Base-by-base conservation (phyloP, 2,329 filamentous ascomycete species). In the Aspergillus alliaceus region DNA sequence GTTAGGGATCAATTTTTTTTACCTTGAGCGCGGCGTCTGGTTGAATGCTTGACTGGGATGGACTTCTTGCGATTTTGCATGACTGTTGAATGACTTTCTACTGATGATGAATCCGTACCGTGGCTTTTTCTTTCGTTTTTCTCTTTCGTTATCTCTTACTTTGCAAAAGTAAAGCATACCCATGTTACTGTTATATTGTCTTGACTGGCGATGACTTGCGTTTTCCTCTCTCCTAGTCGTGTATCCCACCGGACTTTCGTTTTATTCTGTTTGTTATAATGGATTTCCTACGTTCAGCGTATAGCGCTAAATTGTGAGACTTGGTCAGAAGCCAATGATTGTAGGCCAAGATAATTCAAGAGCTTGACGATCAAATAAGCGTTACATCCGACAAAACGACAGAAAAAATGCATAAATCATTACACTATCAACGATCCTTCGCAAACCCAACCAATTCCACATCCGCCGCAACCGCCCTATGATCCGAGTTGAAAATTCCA, bases 1-100 rank as follows among this genome's bases (percentile, higher is more conserved):
- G 39, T 29, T 37, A 44, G 29, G 42, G 52, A 47, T 44, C 27
- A 27, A 50, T 48, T 51, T n/a, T 25, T 39, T 31, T 55, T 49
- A 51, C 34, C 32, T 51, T 56, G 20, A 56, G 54, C 54, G 54
- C 49, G 54, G 54, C 54, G 54, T 56, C 49, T 56, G 54, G 54
- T 25, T 44, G 40, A 51, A 31, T 42, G 46, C 24, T 34, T 55
- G 44, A 18, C 44, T 27, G 40, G 40, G 15, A 44, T 44, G 44
- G 44, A 27, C 4, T 14, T 20, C 29, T 48, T 31, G 29, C 39
- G 25, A 32, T 40, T 42, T n/a, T 44, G 35, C 32, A 50, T 51
- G 46, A 51, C 39, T 51, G 35, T 42, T 42, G 20, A 49, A 48
- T 18, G 44, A 48, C 44, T 48, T 44, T 27, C 29, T 14, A 31